Base-by-base conservation (phyloP, 2,329 filamentous ascomycete species). In the Raffaelea deltoideospora region DNA sequence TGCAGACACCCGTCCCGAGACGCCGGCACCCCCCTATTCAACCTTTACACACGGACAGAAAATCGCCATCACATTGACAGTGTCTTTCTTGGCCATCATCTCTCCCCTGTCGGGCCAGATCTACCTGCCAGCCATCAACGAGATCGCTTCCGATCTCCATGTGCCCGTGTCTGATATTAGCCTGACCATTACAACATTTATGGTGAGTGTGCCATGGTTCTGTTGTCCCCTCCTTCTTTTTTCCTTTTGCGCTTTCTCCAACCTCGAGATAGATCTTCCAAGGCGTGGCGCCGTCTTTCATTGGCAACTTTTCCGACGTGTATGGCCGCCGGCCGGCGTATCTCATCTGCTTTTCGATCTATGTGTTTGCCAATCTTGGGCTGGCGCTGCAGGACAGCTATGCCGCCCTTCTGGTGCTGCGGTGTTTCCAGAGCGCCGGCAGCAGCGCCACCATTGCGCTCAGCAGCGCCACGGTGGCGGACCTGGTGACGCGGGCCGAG, bases 371-470 rank as follows among this genome's bases (percentile, higher is more conserved):
- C 22, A 62, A 64, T 56, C 50, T 65, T 15, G 63, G 56, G 1
- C 50, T 67, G 10, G 60, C 53, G 4, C 36, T 63, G 24, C 59
- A 63, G 40, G 50, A 55, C 36, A 57, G 48, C 38, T 64, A 61
- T 37, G 47, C 53, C 0, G 57, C 63, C 2, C 47, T 71, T 2
- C 38, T 72, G 32, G 52, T 66, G 1, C 47, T 71, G 9, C 55
- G 67, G 1, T 57, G 57, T 39, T 31, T 69, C 17, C 67, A 72
- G 45, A 65, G 63, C 34, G 54, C 60, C 0, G 69, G 71, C 0
- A 43, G 41, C 39, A 40, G 39, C 18, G 39, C 41, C 31, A 43
- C 41, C 13, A 38, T 43, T 19, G 37, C 41, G 4, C 37, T 43
- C 17, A 41, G 41, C 39, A 43, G 41, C 26, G 41, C 41, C 4